Base-by-base conservation (phyloP, 805 yeast genomes). In the Hanseniaspora mollemarum region DNA sequence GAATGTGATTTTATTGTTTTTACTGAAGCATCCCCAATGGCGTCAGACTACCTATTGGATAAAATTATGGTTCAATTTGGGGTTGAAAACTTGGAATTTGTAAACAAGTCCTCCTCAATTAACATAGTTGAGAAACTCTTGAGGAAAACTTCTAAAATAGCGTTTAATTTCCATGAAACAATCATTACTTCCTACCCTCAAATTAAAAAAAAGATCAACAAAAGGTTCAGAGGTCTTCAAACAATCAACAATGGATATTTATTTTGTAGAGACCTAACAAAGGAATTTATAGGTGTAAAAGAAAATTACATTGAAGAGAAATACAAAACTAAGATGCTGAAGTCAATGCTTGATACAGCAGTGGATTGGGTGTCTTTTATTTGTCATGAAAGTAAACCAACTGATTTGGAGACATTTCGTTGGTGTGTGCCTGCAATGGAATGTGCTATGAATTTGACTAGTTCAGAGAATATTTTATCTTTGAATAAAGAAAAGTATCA, bases 361-460 rank as follows among this genome's bases (percentile, higher is more conserved):
- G 78, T 87, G 40, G 90, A 83, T 51, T 92, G 98, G 98, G 82
- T 92, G 16, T 77, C 87, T 52, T 90, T 87, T 60, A 78, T 92
- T 25, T 87, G 90, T 54, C 96, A 92, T 64, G 96, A 90, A 60
- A 92, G 98, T 68, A 80, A 80, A 15, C 95, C 96, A 0, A 82
- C 94, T 0, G 96, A 90, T 57, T 76, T 83, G 51, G 83, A 80
- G 58, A 90, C 97, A 0, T 92, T 92, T 61, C 72, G 94, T 58
- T 92, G 96, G 96, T 87, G 96, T 65, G 97, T 92, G 22, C 73
- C 85, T 13, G 97, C 98, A 0, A 72, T 92, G 58, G 98, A 92
- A 61, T 90, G 87, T 71, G 94, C 95, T 0, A 87, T 87, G 95
- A 87, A 83, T 57, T 81, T 90, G 77, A 87, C 96, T 0, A 74